Conservation (phyloP, 176 grass and related monocot species). For the Elaeis guineensis region DNA sequence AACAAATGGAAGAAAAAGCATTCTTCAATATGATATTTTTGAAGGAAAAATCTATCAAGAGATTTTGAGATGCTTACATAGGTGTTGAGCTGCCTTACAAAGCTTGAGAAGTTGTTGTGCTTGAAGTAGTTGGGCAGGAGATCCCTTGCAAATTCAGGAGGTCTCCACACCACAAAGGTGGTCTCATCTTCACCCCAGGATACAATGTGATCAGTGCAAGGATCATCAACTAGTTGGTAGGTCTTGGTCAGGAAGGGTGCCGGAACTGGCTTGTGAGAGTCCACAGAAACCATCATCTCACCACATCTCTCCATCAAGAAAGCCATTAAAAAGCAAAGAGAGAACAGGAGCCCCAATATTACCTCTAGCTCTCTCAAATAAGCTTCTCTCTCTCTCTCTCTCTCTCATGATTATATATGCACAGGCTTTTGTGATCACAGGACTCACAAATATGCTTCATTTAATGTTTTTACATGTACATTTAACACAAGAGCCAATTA, state of each 20-base stretch:
- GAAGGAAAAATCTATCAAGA: too few relatives aligned
- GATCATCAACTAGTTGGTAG: constrained; percentile 95
- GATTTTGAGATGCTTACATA: constrained; percentile 44
- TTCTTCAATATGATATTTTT: too few relatives aligned
- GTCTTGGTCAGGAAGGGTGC: constrained; percentile 95
- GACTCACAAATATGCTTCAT: not conserved
- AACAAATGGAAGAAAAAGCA: not conserved
- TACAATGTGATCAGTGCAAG: constrained; percentile 95
- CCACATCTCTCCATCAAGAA: constrained; percentile 54
- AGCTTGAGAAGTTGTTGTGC: constrained; percentile 99
- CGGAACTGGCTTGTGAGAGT: constrained; percentile 57
- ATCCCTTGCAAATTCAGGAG: constrained; percentile 78
- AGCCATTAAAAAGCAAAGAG: constrained; percentile 24
- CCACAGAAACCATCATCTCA: constrained; percentile 69
- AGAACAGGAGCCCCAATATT: not conserved
- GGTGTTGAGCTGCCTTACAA: constrained; percentile 98
- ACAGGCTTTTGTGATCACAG: constrained; percentile 34
- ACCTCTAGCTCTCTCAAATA: not conserved
- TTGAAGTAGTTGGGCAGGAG: constrained; percentile 98
- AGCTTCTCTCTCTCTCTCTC: constrained; percentile 18
- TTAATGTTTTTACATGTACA: not conserved
- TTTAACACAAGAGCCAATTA: not conserved
- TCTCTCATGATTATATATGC: constrained; percentile 61
- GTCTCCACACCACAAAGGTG: constrained; percentile 95
- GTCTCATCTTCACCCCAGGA: constrained; percentile 81